Evolutionary conservation across 2,329 filamentous ascomycete genomes (phyloP).

Genomic region (Phialophora chinensis): DNA sequence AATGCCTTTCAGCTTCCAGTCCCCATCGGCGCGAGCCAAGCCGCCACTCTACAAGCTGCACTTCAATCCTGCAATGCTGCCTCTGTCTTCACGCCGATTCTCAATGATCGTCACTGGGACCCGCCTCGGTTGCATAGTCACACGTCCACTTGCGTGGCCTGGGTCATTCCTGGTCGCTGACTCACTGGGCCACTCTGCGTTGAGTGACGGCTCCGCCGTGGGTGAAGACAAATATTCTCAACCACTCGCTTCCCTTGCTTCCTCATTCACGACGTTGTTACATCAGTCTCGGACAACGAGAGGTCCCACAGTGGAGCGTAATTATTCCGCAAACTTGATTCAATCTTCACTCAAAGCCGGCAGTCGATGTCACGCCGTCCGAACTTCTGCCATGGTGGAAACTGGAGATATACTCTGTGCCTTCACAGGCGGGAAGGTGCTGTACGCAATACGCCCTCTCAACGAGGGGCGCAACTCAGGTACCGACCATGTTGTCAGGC

Average conservation of each 20-base stretch:
- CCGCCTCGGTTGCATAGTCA: slow-evolving; percentile 28
- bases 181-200: background rate
- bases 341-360: slow-evolving; percentile 15
- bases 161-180: slow-evolving; percentile 28
- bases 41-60: slow-evolving; percentile 16
- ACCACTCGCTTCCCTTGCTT: slow-evolving; percentile 14
- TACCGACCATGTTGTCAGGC: background rate
- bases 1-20: background rate
- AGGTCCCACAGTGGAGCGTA: background rate
- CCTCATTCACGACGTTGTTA: background rate
- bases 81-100: slow-evolving; percentile 1
- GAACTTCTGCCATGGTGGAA: slow-evolving; percentile 30
- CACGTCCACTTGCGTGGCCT: slow-evolving; percentile 27
- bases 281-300: background rate
- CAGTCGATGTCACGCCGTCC: slow-evolving; percentile 21
- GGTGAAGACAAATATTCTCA: slow-evolving; percentile 21
- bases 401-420: slow-evolving; percentile 31
- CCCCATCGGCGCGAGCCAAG: background rate
- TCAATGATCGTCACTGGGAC: slow-evolving; percentile 20
- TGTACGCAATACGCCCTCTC: slow-evolving; percentile 24
- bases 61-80: background rate
- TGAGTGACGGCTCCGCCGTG: background rate
- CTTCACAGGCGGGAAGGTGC: slow-evolving; percentile 25
- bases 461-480: background rate
- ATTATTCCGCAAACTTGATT: slow-evolving; percentile 18